A percentile compares a stretch with the other conserved stretches of the same genome.
phyloP scores from a whole-genome alignment of 2,329 filamentous ascomycete genomes.

The Trichoderma endophyticum region DNA sequence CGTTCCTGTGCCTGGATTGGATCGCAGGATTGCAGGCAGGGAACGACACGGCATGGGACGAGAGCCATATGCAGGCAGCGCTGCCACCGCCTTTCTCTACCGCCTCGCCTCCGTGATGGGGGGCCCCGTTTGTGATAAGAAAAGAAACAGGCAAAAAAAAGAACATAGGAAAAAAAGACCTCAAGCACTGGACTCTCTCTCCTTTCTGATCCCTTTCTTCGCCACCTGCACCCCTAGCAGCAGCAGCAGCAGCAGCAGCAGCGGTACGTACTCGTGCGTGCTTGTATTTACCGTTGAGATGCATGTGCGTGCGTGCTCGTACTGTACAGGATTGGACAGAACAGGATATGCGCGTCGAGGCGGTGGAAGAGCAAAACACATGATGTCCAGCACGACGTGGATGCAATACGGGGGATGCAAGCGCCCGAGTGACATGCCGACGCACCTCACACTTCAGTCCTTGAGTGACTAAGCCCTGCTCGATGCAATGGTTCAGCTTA shows the following conservation, averaged over 20 bases:
- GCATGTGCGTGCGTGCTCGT: background rate
- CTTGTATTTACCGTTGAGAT: background rate
- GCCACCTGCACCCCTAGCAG: background rate
- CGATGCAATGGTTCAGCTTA: background rate
- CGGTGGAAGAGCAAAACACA: conserved; percentile 1
- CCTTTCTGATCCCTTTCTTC: background rate
- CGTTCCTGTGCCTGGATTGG: background rate
- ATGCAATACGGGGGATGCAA: background rate
- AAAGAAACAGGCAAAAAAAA: background rate
- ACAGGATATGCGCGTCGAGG: background rate
- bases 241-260: background rate
- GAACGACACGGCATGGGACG: background rate
- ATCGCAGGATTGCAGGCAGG: background rate
- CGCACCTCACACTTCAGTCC: background rate
- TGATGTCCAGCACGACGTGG: background rate
- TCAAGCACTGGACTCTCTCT: background rate
- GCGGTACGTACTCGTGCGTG: background rate
- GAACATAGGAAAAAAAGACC: background rate
- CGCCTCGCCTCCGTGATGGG: background rate
- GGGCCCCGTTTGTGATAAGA: background rate
- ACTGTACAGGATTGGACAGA: background rate
- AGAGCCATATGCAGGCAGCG: background rate
- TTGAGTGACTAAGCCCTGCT: background rate
- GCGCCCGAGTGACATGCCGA: background rate
- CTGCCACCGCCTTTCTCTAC: conserved; percentile 13